Base-by-base conservation (phyloP, 1,139 yeast genomes). In the Candida sp. region DNA sequence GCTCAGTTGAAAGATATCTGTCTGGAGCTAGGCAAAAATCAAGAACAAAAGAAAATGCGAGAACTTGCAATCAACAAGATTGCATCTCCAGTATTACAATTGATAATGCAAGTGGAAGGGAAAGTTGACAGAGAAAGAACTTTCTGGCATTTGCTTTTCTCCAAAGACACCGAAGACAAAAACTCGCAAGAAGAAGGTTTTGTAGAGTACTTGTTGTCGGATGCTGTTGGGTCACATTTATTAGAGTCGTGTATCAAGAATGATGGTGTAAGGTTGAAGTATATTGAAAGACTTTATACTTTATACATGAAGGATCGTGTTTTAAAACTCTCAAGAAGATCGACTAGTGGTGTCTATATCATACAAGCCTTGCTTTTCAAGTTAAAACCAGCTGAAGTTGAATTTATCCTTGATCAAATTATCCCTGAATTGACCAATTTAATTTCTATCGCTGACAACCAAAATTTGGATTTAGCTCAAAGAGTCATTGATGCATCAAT, bases 191-290 rank as follows among this genome's bases (percentile, higher is more conserved):
- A 90, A 60, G 90, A 81, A 50, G 80, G 93, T 1, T 90, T 86
- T 61, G 84, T 90, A 34, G 97, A 90, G 59, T 87, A 87, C 58
- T 71, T 91, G 45, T 67, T 91, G 41, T 83, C 95, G 5, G 97
- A 91, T 57, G 75, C 96, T 1, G 89, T 90, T 12, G 99, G 98
- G 0, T 85, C 96, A 1, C 97, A 90, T 64, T 90, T 91, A 67
- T 70, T 91, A 36, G 91, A 91, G 63, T 76, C 84, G 19, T 77
- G 82, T 21, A 72, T 91, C 43, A 79, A 77, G 40, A 68, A 70
- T 46, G 79, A 77, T 43, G 77, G 78, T 15, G 86, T 86, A 40
- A 82, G 95, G 51, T 66, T 79, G 47, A 84, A 81, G 53, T 81
- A 81, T 55, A 78, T 86, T 37, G 87, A 84, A 53, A 77, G 96